Base-by-base conservation (phyloP, 192 early-diverging fungal genomes). In the Gonapodya prolifera region DNA sequence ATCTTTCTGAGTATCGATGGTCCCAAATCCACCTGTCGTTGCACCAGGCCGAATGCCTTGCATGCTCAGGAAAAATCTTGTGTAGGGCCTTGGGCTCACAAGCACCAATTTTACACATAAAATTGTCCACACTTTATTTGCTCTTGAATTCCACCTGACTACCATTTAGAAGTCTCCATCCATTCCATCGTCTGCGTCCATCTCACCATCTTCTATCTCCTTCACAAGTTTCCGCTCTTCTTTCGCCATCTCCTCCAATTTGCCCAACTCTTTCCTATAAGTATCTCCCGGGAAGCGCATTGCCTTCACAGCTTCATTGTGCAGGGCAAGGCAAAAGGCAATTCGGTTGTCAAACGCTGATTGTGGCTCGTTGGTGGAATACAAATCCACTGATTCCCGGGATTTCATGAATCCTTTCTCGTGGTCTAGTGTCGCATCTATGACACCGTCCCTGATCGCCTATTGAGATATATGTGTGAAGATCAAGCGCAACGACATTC, bases 371-470 rank as follows among this genome's bases (percentile, higher is more conserved):
- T 91, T 95, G 69, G 96, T 99, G 2, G 94, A 92, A 82, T 99
- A 99, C 78, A 99, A 91, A 81, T 99, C 97, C 31, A 88, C 91
- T 70, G 89, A 92, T 85, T 98, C 98, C 84, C 95, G 93, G 79
- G 91, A 92, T 84, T 93, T 91, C 89, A 99, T 94, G 78, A 86
- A 96, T 0, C 96, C 96, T 77, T 89, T 90, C 80, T 95, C 91
- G 81, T 99, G 96, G 80, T 99, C 94, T 36, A 98, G 89, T 0
- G 89, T 91, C n/a, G 96, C 98, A 84, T 97, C 95, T 84, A 99
- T 97, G 23, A 99, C 97, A 75, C 97, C 98, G 79, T 99, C 98
- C 73, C 95, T 90, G 78, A 99, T 97, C 30, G 98, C 93, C 86
- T 85, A 80, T 29, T 75, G 29, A 69, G 30, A 30, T 70, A 17